Evolutionary conservation across 2,329 filamentous ascomycete genomes (phyloP), one percentile per base, ranked within the genome.

Genomic region (Colletotrichum chlorophyti): DNA sequence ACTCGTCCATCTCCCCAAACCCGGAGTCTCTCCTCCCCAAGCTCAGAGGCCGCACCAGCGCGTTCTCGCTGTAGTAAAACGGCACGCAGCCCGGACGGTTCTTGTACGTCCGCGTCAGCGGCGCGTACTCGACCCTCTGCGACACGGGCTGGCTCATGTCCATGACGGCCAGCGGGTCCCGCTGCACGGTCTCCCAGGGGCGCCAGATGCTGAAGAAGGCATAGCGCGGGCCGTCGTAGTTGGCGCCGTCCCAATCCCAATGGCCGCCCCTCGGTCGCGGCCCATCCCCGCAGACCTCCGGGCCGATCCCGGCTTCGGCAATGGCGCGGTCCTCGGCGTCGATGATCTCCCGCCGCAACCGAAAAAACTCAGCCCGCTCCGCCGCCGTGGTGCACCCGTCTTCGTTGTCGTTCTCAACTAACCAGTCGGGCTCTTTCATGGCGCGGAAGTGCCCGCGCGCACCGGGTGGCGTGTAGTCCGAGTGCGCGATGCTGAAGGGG

Each of bases 61-160:
- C 35, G n/a, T 57, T 57, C 29, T 57, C 29, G 31, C 53, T 57
- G 10, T 57, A 57, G 29, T 57, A 57, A 15, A 42, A 51, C 6
- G 53, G 46, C 4, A 57, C 53, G 5, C 53, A 57, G 0, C 45
- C 45, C 1, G 53, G 27, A 5, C 46, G 37, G 5, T 51, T 41
- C 5, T 31, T 21, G 31, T 57, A 57, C 8, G 53, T 57, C 7
- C 53, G 45, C 14, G 46, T 51, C 6, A 57, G 21, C 12, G 53
- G 53, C 3, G 53, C 46, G 8, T 37, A 51, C 19, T 51, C 46
- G 17, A 57, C 24, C 2, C 27, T 48, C 14, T 12, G 21, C 6
- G 46, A 57, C 10, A 21, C 37, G 0, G 45, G 53, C 3, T 14
- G 46, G 12, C 53, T 51, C 46, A 57, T 57, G 12, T 57, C 53